Conservation (phyloP, 768 basidiomycete genomes). For the Tricholoma bakamatsutake region DNA sequence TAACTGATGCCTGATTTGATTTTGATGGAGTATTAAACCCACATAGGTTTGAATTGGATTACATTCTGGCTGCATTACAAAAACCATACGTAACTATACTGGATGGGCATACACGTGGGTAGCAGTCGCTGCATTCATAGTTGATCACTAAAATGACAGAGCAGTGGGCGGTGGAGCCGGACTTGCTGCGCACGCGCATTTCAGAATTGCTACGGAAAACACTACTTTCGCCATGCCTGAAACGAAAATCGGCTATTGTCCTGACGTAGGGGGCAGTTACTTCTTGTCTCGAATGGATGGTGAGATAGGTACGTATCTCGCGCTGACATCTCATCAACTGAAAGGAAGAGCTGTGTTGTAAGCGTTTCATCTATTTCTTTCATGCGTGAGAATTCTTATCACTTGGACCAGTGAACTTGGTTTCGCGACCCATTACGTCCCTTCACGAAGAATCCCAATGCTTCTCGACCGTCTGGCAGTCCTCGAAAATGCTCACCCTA, state of each 20-base stretch:
- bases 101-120: slow-evolving; percentile 88
- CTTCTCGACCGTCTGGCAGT: slow-evolving; percentile 64
- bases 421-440: slow-evolving; percentile 90
- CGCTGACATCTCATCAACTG: slow-evolving; percentile 69
- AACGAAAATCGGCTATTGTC: slow-evolving; percentile 84
- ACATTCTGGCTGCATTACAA: slow-evolving; percentile 56
- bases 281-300: slow-evolving; percentile 91
- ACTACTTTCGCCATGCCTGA: slow-evolving; percentile 96
- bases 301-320: slow-evolving; percentile 89
- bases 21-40: slow-evolving; percentile 9
- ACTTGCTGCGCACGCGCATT: slow-evolving; percentile 74
- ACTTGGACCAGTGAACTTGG: slow-evolving; percentile 66
- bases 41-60: slow-evolving; percentile 74
- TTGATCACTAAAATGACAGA: slow-evolving; percentile 5
- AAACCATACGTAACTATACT: slow-evolving; percentile 92
- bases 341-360: slow-evolving; percentile 83
- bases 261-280: slow-evolving; percentile 91
- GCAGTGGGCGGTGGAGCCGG: slow-evolving; percentile 96
- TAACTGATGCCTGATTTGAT: slow-evolving; percentile 10
- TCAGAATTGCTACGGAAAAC: slow-evolving; percentile 91
- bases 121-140: slow-evolving; percentile 8
- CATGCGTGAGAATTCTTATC: background rate
- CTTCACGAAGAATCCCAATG: slow-evolving; percentile 65
- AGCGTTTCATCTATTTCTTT: slow-evolving; percentile 26
- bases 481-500: slow-evolving; percentile 39